Percentiles rank a stretch among this genome's conserved stretches.
Evolutionary conservation across 768 basidiomycete species (phyloP).

Genomic region (Leccinum fibrillosum): DNA sequence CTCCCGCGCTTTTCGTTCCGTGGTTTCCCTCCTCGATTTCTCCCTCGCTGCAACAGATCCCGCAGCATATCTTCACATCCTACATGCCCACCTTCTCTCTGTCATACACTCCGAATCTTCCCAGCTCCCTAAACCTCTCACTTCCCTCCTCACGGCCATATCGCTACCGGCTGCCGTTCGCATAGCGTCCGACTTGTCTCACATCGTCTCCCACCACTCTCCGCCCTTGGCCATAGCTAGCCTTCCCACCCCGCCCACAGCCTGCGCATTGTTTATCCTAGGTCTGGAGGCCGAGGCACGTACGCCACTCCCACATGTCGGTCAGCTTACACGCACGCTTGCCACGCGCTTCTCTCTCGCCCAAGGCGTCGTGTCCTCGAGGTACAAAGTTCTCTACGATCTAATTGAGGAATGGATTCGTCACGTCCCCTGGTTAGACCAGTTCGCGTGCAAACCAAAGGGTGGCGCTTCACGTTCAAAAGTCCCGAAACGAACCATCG

Average conservation of each 20-base stretch:
- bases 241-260: constrained; percentile 46
- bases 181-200: constrained; percentile 46
- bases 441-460: constrained; percentile 39
- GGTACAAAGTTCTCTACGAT: constrained; percentile 67
- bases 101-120: constrained; percentile 33
- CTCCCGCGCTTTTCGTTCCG: constrained; percentile 51
- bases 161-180: constrained; percentile 38
- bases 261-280: constrained; percentile 68
- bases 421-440: constrained; percentile 72
- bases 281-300: constrained; percentile 67
- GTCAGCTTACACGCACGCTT: constrained; percentile 55
- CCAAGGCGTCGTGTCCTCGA: constrained; percentile 57
- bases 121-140: constrained; percentile 32
- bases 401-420: constrained; percentile 55
- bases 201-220: constrained; percentile 37
- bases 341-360: constrained; percentile 49
- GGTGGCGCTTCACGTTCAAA: constrained; percentile 49
- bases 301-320: constrained; percentile 48
- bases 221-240: constrained; percentile 39
- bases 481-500: constrained; percentile 57
- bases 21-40: constrained; percentile 52
- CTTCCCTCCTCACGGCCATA: constrained; percentile 37
- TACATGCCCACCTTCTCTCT: constrained; percentile 52
- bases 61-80: constrained; percentile 51
- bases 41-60: constrained; percentile 56